Conservation (phyloP, 805 yeast genomes). For the Monosporozyma aerobia region DNA sequence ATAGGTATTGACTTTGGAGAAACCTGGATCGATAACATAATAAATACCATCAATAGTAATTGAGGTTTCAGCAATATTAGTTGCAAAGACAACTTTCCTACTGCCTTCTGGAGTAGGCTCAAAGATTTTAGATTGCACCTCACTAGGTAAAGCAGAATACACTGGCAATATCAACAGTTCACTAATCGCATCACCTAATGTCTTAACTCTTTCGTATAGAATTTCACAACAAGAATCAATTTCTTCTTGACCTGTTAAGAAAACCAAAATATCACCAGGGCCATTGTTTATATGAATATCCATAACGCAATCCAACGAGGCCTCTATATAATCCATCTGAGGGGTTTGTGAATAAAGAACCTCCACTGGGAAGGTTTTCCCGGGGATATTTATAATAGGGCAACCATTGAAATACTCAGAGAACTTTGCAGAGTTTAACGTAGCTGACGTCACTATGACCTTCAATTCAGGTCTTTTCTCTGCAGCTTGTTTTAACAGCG, state of each 20-base stretch:
- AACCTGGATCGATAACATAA: conserved; percentile 92
- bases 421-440: conserved; percentile 82
- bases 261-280: conserved; percentile 72
- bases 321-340: conserved; percentile 76
- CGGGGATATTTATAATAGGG: conserved; percentile 79
- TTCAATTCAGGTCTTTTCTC: conserved; percentile 59
- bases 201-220: conserved; percentile 52
- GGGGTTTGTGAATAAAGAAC: conserved; percentile 71
- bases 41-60: conserved; percentile 89
- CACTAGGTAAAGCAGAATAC: conserved; percentile 85
- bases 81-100: conserved; percentile 85
- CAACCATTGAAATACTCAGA: conserved; percentile 68
- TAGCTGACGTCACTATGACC: conserved; percentile 85
- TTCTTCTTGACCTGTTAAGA: conserved; percentile 89
- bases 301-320: conserved; percentile 74
- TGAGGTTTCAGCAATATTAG: conserved; percentile 96
- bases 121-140: conserved; percentile 79
- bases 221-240: conserved; percentile 83
- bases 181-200: conserved; percentile 51
- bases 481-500: conserved; percentile 70
- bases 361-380: conserved; percentile 87
- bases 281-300: conserved; percentile 79
- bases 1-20: conserved; percentile 81
- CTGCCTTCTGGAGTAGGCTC: conserved; percentile 79
- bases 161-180: conserved; percentile 78